These are phyloP conservation scores for Colletotrichum costaricense DNA, from an alignment of 2,329 filamentous ascomycete species.

Conservation along the genomic window DNA sequence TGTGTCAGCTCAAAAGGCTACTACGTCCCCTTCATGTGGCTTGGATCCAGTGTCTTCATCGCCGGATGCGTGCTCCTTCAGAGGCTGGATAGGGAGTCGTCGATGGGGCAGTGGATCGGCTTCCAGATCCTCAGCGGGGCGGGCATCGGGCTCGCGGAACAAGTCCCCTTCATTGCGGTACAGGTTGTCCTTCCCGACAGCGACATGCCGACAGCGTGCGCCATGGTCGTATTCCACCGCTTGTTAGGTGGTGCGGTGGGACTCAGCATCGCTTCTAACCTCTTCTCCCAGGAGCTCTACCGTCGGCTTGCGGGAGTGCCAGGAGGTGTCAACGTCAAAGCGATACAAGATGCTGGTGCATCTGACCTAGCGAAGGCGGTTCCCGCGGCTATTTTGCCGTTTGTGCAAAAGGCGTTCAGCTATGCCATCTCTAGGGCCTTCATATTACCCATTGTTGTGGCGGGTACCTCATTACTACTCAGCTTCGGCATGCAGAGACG, in stretches of 20 bases:
- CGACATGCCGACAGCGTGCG: background rate
- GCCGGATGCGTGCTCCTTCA: background rate
- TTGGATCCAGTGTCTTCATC: background rate
- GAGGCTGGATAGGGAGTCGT: background rate
- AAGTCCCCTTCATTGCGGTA: slow-evolving; percentile 33
- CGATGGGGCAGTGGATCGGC: slow-evolving; percentile 15
- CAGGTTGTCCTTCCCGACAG: slow-evolving; percentile 30
- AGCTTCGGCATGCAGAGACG: slow-evolving; percentile 3
- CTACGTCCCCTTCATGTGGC: background rate
- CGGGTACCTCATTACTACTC: background rate
- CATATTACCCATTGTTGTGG: background rate
- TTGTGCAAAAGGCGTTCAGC: background rate
- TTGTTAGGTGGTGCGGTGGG: background rate
- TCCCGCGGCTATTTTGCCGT: background rate
- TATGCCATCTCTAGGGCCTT: background rate
- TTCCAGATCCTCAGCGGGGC: slow-evolving; percentile 28
- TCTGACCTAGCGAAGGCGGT: background rate
- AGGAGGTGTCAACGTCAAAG: background rate
- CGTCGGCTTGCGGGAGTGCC: background rate
- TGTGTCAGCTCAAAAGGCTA: background rate
- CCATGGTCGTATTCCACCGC: background rate
- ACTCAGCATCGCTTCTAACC: slow-evolving; percentile 1
- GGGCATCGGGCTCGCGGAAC: slow-evolving; percentile 28
- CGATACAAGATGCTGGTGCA: background rate
- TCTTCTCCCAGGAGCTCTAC: slow-evolving; percentile 8